Evolutionary conservation across 2,329 filamentous ascomycete genomes (phyloP).

Genomic region (Clonostachys byssicola): DNA sequence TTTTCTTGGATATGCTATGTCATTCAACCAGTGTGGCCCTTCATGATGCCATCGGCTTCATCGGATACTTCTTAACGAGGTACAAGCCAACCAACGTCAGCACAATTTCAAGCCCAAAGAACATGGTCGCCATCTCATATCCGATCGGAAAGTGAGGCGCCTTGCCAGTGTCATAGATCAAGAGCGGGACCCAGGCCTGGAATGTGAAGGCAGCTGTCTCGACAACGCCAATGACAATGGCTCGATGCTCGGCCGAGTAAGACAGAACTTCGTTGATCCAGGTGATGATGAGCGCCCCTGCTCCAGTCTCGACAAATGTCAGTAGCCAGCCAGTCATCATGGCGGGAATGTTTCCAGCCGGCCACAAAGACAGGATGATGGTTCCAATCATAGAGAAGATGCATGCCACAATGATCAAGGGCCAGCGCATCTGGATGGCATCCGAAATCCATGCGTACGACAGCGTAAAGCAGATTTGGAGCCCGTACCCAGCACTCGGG

Average conservation of each 20-base stretch:
- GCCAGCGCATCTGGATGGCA: conserved; percentile 45
- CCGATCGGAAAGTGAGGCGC: conserved; percentile 33
- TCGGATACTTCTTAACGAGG: conserved; percentile 3
- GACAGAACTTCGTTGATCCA: conserved; percentile 43
- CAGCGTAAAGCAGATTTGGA: conserved; percentile 42
- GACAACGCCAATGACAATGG: conserved; percentile 43
- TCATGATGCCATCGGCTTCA: not conserved
- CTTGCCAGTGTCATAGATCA: conserved; percentile 26
- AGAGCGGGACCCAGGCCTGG: conserved; percentile 34
- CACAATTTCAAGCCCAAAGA: conserved; percentile 20
- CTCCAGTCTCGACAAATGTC: conserved; percentile 25
- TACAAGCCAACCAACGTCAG: conserved; percentile 10
- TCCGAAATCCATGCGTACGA: conserved; percentile 54
- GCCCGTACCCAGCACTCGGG: conserved; percentile 31
- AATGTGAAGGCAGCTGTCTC: conserved; percentile 38
- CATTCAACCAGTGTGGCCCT: no score
- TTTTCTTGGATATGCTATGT: no score
- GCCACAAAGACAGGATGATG: conserved; percentile 25
- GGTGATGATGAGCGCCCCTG: conserved; percentile 29
- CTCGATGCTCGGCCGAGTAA: conserved; percentile 40
- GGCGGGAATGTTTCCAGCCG: conserved; percentile 20
- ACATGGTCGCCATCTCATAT: conserved; percentile 23
- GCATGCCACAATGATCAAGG: conserved; percentile 45
- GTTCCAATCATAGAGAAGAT: conserved; percentile 24
- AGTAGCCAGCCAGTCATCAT: conserved; percentile 30